Percentiles rank a stretch among this genome's conserved stretches.
These are phyloP conservation scores for Lachancea waltii DNA, from an alignment of 805 yeast genomes.

Conservation along the genomic window DNA sequence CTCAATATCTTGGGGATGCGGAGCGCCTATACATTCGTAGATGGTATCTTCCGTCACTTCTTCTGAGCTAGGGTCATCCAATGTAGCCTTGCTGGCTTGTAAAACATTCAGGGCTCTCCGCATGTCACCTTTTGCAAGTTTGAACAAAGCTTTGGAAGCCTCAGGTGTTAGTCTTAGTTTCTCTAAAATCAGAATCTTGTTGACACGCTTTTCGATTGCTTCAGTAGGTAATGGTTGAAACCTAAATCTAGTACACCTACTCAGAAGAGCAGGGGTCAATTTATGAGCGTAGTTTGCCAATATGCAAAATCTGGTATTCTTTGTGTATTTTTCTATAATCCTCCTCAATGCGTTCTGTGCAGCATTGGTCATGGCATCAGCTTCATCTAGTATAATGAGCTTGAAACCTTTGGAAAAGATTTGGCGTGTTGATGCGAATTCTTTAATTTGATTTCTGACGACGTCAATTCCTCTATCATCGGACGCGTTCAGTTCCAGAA, in stretches of 20 bases:
- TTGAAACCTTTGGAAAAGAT: slow-evolving; percentile 84
- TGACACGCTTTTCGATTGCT: slow-evolving; percentile 64
- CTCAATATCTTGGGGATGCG: slow-evolving; percentile 81
- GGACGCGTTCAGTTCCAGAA: slow-evolving; percentile 88
- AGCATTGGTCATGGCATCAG: slow-evolving; percentile 87
- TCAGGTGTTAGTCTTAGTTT: slow-evolving; percentile 47
- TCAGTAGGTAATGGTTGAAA: slow-evolving; percentile 71
- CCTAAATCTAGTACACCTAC: slow-evolving; percentile 92
- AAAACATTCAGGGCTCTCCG: slow-evolving; percentile 87
- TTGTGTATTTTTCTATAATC: slow-evolving; percentile 82
- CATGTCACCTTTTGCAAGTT: slow-evolving; percentile 91
- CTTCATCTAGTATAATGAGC: slow-evolving; percentile 88
- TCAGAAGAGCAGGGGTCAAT: slow-evolving; percentile 86
- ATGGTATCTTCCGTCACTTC: slow-evolving; percentile 68
- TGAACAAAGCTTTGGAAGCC: slow-evolving; percentile 62
- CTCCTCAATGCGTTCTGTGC: slow-evolving; percentile 81
- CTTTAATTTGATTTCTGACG: slow-evolving; percentile 95
- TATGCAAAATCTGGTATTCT: slow-evolving; percentile 91
- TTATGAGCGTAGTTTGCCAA: slow-evolving; percentile 95
- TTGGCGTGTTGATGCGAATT: slow-evolving; percentile 92
- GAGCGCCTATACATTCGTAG: slow-evolving; percentile 93
- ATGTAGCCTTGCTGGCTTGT: slow-evolving; percentile 87
- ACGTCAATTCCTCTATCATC: slow-evolving; percentile 98
- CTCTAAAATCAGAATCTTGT: slow-evolving; percentile 65
- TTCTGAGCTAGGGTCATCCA: slow-evolving; percentile 40